These are phyloP conservation scores for Schizonepeta tenuifolia DNA, from an alignment of 257 asterid species.

Conservation along the genomic window DNA sequence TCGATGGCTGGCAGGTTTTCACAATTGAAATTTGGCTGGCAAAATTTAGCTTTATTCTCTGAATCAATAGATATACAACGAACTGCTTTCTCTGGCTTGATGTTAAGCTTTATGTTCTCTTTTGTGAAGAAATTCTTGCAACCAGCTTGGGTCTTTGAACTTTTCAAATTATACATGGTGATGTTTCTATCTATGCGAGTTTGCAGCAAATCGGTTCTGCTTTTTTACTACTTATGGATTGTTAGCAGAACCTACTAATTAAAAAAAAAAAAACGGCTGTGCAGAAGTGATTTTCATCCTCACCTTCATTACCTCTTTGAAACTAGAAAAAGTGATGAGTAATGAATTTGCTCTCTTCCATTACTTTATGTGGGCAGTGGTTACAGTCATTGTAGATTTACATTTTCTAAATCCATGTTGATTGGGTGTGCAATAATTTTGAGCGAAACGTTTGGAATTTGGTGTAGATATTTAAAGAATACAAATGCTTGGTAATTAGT, in stretches of 20 bases:
- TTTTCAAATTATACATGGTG: neutral
- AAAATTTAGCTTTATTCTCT: slow-evolving; percentile 16
- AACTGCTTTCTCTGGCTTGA: slow-evolving; percentile 1
- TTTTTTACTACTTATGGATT: neutral
- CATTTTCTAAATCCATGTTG: no score
- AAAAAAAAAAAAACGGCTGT: neutral
- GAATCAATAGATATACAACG: neutral
- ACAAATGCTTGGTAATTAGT: no score
- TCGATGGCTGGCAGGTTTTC: no score
- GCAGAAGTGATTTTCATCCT: neutral
- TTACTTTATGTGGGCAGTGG: no score
- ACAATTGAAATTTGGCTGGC: neutral
- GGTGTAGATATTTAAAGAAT: no score
- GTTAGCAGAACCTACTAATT: no score
- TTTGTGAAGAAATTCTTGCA: neutral
- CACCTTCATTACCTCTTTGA: no score
- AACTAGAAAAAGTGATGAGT: no score
- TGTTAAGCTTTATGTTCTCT: neutral
- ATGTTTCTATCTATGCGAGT: neutral
- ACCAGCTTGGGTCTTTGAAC: neutral
- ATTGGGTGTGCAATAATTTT: no score
- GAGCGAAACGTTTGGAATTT: no score
- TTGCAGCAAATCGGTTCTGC: neutral
- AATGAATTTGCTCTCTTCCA: no score
- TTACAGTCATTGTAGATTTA: no score